Evolutionary conservation across 164 flowering plant genomes (phyloP), one percentile per base, ranked within the genome.

Genomic region (Nymphaea thermarum): DNA sequence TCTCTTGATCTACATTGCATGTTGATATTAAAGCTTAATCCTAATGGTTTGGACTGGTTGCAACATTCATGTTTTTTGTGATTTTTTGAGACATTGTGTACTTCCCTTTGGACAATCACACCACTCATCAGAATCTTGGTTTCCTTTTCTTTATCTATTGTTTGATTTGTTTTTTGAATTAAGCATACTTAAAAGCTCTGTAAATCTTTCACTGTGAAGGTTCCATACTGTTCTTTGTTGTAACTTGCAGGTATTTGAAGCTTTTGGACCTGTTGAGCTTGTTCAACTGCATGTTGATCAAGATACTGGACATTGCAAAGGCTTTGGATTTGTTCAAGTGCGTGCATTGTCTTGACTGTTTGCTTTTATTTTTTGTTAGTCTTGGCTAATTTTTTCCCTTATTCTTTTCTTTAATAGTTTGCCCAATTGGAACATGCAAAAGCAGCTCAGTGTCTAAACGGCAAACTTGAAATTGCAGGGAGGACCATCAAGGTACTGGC

Each of bases 221-320:
- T 25, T 25, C 1, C 36, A 25, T 25, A 25, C 36, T 25, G 36
- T 25, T 25, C 36, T 25, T 25, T 25, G 63, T 41, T 71, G 65
- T n/a, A 10, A 61, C 43, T 65, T 66, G 25, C 75, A 92, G 98
- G 84, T 92, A 69, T 93, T 93, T 79, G 98, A 93, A 79, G 87
- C 98, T 8, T 93, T 91, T 83, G 98, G 98, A 63, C 84, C 86
- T 18, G 97, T 93, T 72, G 98, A 93, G 82, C 86, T 89, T 67
- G 93, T 93, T 68, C 97, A 91, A 77, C 81, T 93, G 11, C 98
- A 97, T 16, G 87, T 87, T 72, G 98, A 93, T 70, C 84, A 77
- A 61, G 98, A 93, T 77, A 85, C 97, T 25, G 96, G 98, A 47
- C 98, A 89, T 51, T 93, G 98, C 84, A 93, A 93, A 77, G 97